phyloP scores from a whole-genome alignment of 768 basidiomycete genomes.

The Macrolepiota fuliginosa region DNA sequence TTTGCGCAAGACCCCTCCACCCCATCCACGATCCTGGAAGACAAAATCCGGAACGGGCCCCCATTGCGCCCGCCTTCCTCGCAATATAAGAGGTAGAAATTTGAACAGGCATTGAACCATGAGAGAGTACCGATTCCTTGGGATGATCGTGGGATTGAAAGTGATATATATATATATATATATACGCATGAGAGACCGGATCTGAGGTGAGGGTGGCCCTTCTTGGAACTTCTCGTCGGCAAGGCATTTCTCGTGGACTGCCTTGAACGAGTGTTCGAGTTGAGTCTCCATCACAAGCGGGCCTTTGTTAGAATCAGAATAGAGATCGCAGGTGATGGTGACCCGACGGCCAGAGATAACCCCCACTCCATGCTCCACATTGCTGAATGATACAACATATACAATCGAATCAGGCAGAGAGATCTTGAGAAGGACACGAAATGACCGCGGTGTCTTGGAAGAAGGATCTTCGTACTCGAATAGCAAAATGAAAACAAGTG shows the following conservation, averaged over 20 bases:
- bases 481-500: slow-evolving; percentile 45
- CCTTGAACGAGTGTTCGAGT: slow-evolving; percentile 10
- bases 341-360: slow-evolving; percentile 35
- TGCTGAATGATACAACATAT: slow-evolving; percentile 34
- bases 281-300: not conserved
- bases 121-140: not conserved
- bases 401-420: slow-evolving; percentile 24
- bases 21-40: not conserved
- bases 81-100: not conserved
- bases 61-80: too few species aligned
- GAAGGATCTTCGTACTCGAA: slow-evolving; percentile 37
- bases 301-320: slow-evolving; percentile 17
- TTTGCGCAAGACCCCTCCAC: not conserved
- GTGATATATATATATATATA: too few species aligned
- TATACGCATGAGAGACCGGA: slow-evolving; percentile 34
- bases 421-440: not conserved
- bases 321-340: slow-evolving; percentile 42
- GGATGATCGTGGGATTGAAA: not conserved
- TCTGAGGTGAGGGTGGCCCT: slow-evolving; percentile 21
- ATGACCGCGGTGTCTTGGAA: slow-evolving; percentile 25
- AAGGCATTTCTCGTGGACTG: not conserved
- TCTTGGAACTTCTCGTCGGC: slow-evolving; percentile 1
- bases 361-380: slow-evolving; percentile 39
- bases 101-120: not conserved
- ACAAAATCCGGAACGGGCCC: not conserved